Base-by-base conservation (phyloP, 225 moss, liverwort and hornwort species). In the Asterella californica region DNA sequence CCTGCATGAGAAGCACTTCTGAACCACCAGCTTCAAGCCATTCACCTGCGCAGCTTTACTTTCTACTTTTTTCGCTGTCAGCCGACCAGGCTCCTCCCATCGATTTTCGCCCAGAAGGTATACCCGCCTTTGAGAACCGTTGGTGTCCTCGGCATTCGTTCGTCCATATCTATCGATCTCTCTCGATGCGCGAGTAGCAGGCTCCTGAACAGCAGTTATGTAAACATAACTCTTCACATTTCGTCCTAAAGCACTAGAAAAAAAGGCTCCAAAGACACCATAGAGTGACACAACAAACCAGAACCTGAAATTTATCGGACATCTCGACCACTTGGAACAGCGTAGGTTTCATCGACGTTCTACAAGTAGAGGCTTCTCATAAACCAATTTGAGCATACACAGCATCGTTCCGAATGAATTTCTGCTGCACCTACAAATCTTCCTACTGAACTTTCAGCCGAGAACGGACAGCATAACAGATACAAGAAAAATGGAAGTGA, bases 61-160 rank as follows among this genome's bases (percentile, higher is more conserved):
- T 33, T 38, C 76, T 49, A 76, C 81, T 66, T 57, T 82, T 71
- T 72, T 85, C 29, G 50, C 86, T 14, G 57, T 21, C 15, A 96
- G 79, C 74, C 95, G 87, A 33, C 82, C 86, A 27, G 95, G 90
- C 75, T 95, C 99, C 88, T 99, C 99, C 99, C 99, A 99, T 67
- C 99, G 88, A 76, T 99, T 95, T 84, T 99, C 95, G 60, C 99
- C 99, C 24, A 99, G 85, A 75, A 99, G 84, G 75, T 90, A 99
- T 34, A 99, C 99, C 71, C 95, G 88, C 83, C 92, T 92, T 48
- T 82, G 85, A 12, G 85, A 77, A 65, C 85, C 88, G 61, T 46
- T 82, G 21, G 82, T 68, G 47, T 82, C 80, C 27, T 88, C 73
- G 76, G 83, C 79, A 82, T 83, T 32, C 45, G 80, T 83, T 47